A percentile compares a stretch with the other conserved stretches of the same genome.
Conservation (phyloP, 345 rosid species). For the Salix caprea region DNA sequence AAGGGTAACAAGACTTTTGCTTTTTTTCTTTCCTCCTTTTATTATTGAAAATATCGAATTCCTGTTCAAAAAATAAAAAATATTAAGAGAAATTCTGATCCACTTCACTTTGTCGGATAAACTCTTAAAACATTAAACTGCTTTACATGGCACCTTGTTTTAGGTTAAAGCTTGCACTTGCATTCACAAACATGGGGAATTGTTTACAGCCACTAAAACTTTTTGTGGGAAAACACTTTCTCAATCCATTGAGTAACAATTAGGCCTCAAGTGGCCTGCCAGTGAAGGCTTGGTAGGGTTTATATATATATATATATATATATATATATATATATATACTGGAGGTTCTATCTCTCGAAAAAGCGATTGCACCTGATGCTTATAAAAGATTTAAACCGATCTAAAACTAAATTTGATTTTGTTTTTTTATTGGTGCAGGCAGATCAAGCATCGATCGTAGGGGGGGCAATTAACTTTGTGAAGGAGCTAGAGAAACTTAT, state of each 20-base stretch:
- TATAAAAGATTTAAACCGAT: too few relatives aligned
- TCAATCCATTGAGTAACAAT: background rate
- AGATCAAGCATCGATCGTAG: conserved; percentile 77
- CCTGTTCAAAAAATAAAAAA: background rate
- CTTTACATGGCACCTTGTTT: background rate
- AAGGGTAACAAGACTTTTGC: conserved; percentile 32
- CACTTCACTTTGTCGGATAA: background rate
- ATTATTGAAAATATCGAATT: background rate
- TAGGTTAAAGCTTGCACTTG: background rate
- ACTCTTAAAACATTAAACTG: background rate
- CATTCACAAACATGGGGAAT: background rate
- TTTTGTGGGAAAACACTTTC: background rate
- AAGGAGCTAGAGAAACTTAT: conserved; percentile 67
- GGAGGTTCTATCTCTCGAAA: background rate
- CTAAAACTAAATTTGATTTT: background rate
- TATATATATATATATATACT: too few relatives aligned
- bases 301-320: too few relatives aligned
- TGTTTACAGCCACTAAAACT: background rate
- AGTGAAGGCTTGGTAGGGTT: background rate
- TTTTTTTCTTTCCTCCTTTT: background rate
- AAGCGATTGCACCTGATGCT: background rate
- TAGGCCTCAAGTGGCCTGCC: background rate
- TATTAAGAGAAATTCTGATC: background rate
- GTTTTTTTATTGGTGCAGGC: conserved; percentile 27
- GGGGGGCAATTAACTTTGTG: conserved; percentile 64